phyloP scores from a whole-genome alignment of 106 monocot species.

The Dendrobium catenatum region DNA sequence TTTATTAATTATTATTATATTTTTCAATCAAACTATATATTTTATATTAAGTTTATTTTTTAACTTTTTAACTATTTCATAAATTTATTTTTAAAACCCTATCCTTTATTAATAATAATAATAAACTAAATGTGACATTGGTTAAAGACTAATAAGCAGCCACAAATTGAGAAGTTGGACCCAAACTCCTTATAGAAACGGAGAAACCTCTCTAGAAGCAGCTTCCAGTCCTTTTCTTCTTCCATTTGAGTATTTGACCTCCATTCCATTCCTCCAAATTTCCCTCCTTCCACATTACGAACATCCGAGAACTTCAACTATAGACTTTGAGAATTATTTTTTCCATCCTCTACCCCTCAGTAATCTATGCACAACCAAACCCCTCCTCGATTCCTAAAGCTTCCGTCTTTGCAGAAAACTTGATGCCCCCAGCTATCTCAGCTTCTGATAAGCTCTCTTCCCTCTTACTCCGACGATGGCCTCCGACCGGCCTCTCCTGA shows the following conservation, averaged over 20 bases:
- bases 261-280: background rate
- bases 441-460: background rate
- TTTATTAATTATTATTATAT: no score
- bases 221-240: background rate
- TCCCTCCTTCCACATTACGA: background rate
- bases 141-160: background rate
- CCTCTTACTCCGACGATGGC: constrained; percentile 14
- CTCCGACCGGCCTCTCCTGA: constrained; percentile 28
- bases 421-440: background rate
- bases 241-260: background rate
- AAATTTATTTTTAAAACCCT: no score
- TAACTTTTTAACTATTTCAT: no score
- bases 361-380: background rate
- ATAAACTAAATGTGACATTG: no score
- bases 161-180: background rate
- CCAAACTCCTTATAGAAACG: background rate
- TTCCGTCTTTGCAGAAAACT: background rate
- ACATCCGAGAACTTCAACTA: constrained; percentile 4
- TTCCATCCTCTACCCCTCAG: background rate
- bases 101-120: no score
- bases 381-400: background rate
- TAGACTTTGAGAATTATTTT: background rate
- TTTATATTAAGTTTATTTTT: no score
- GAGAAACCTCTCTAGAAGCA: background rate
- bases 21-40: no score